phyloP scores from a whole-genome alignment of 495 filamentous ascomycete species.

The Aspergillus taichungensis region DNA sequence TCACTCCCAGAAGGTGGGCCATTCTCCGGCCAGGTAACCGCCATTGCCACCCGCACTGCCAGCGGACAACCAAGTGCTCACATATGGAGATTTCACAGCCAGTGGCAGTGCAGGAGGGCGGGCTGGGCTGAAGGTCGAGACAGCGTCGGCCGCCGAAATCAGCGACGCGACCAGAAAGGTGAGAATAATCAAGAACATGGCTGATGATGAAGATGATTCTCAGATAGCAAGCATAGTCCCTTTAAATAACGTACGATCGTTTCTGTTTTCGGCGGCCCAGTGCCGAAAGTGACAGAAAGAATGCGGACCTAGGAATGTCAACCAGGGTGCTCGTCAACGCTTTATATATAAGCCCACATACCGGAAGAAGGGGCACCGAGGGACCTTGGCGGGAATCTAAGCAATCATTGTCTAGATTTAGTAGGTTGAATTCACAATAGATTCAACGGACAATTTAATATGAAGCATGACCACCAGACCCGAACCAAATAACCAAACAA shows the following conservation, averaged over 20 bases:
- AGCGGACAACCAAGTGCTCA: constrained; percentile 47
- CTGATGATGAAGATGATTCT: constrained; percentile 9
- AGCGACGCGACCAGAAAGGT: constrained; percentile 17
- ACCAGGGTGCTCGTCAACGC: too few species aligned
- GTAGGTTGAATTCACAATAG: too few species aligned
- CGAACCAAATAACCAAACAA: too few species aligned
- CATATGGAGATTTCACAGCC: constrained; percentile 50
- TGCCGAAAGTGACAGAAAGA: not conserved
- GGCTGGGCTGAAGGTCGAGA: constrained; percentile 44
- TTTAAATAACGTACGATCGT: constrained; percentile 6
- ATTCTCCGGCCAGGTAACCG: constrained; percentile 49
- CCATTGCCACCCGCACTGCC: constrained; percentile 47
- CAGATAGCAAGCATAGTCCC: constrained; percentile 16
- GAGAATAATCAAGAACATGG: constrained; percentile 22
- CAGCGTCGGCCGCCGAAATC: constrained; percentile 19
- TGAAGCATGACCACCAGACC: too few species aligned
- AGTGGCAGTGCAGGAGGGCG: constrained; percentile 48
- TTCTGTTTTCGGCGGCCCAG: constrained; percentile 2
- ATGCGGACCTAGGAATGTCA: not conserved
- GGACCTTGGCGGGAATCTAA: too few species aligned
- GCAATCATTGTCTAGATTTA: too few species aligned
- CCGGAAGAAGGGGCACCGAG: too few species aligned
- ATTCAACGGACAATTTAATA: too few species aligned
- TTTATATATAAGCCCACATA: too few species aligned
- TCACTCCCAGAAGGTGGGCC: constrained; percentile 50